These are phyloP conservation scores for Fusarium napiforme DNA, from an alignment of 2,329 filamentous ascomycete species.

Conservation along the genomic window DNA sequence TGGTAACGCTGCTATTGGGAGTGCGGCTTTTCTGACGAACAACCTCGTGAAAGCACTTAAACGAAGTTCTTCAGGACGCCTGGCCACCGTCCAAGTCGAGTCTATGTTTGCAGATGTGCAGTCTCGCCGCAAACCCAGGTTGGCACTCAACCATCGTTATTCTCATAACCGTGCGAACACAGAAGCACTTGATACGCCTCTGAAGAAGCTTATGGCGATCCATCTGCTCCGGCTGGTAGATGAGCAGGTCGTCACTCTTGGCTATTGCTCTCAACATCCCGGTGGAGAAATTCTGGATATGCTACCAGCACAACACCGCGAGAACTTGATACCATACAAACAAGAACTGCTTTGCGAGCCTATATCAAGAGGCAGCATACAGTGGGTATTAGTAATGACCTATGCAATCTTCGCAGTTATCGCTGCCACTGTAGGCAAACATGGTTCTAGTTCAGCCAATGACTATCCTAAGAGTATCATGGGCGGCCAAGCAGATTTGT, in stretches of 20 bases:
- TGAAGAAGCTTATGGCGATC: background rate
- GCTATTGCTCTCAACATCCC: background rate
- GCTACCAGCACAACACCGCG: background rate
- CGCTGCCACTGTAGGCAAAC: background rate
- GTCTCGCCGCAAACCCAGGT: background rate
- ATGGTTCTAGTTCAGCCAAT: rapidly evolving
- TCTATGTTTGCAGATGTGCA: background rate
- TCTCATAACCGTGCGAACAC: background rate
- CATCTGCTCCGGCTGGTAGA: background rate
- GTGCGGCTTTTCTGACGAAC: background rate
- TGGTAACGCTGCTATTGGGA: constrained; percentile 3
- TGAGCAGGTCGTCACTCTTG: background rate
- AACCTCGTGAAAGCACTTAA: background rate
- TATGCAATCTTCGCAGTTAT: background rate
- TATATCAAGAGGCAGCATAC: background rate
- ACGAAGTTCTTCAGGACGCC: background rate
- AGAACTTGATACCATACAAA: background rate
- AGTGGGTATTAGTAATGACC: background rate
- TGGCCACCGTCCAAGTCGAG: background rate
- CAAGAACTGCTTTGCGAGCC: background rate
- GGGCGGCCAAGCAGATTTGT: too few relatives aligned
- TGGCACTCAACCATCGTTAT: background rate
- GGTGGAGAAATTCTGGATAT: background rate
- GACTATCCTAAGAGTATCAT: too few relatives aligned
- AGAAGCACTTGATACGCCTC: background rate